Percentiles rank a stretch among this genome's conserved stretches.
phyloP scores from a whole-genome alignment of 768 basidiomycete species.

The Leccinellum rugosiceps region DNA sequence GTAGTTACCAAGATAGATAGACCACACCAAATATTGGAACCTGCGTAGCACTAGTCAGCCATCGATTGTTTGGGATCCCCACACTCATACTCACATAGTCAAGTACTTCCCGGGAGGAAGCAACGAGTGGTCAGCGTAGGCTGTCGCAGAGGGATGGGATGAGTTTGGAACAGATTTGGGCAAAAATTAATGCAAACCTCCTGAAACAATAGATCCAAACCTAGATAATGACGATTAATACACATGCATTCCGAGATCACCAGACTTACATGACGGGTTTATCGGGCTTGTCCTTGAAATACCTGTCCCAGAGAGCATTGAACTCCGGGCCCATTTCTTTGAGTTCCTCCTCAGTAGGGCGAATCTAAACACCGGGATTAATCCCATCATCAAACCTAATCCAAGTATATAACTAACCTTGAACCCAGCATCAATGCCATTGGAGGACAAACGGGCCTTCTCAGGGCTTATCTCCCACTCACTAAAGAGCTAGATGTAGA shows the following conservation, averaged over 20 bases:
- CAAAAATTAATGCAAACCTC: constrained; percentile 33
- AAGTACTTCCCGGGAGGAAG: constrained; percentile 71
- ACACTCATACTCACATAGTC: constrained; percentile 46
- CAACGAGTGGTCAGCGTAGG: constrained; percentile 67
- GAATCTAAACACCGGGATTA: constrained; percentile 43
- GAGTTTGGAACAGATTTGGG: not conserved
- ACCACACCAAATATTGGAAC: constrained; percentile 56
- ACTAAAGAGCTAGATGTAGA: constrained; percentile 41
- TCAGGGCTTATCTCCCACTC: constrained; percentile 68
- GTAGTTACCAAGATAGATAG: not conserved
- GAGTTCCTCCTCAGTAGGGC: constrained; percentile 63
- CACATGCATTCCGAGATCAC: not conserved
- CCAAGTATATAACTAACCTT: constrained; percentile 40
- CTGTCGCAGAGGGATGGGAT: constrained; percentile 24
- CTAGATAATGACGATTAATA: constrained; percentile 18
- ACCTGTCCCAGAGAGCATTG: constrained; percentile 61
- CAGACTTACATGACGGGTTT: constrained; percentile 64
- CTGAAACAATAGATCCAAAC: constrained; percentile 68
- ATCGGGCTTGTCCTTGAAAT: constrained; percentile 80
- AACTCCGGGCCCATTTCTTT: constrained; percentile 81
- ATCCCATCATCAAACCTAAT: not conserved
- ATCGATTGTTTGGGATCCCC: constrained; percentile 20
- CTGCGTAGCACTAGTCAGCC: constrained; percentile 1
- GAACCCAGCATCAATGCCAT: constrained; percentile 73
- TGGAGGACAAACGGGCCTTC: constrained; percentile 65